Evolutionary conservation across 75 land plant species (phyloP), one percentile per base, ranked within the genome.

Genomic region (Azolla pinnata): DNA sequence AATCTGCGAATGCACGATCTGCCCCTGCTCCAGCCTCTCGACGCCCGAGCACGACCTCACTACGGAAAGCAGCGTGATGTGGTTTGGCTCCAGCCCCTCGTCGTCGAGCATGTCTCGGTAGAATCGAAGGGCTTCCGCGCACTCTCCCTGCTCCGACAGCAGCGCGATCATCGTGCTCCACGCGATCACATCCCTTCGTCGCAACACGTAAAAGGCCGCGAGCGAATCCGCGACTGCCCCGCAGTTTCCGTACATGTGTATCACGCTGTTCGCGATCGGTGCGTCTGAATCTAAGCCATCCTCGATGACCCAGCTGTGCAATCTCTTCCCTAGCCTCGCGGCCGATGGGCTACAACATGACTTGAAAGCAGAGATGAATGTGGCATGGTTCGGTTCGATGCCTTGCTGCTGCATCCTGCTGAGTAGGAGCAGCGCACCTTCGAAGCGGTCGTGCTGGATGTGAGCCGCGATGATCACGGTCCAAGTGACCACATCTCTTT

Each of bases 141-240:
- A n/a, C n/a, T n/a, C n/a, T n/a, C n/a, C n/a, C n/a, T n/a, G n/a
- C n/a, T n/a, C n/a, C n/a, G n/a, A n/a, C n/a, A n/a, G n/a, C n/a
- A n/a, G n/a, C n/a, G 54, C 50, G 33, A 66, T 66, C 1, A 66
- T 79, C 9, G 47, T 61, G 0, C 76, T 76, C 86, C 81, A 83
- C 18, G 79, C 79, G 1, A 67, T 67, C 20, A 58, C 60, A 44
- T 85, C 77, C 59, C 75, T 66, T 8, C 51, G 29, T 10, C 59
- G 54, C 73, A 77, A 66, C 48, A 63, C 78, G 25, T 59, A 77
- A 61, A 85, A 82, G 62, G 79, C 29, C 12, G 66, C 33, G 16
- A 49, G 8, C 26, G 74, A 78, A 62, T 29, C 45, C 4, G 64
- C 68, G 16, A 64, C 8, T 34, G 31, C 29, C 26, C 76, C 78